Percentiles rank a stretch among this genome's conserved stretches.
Evolutionary conservation across 177 flowering plant species (phyloP).

Genomic region (Vitis hybrid): DNA sequence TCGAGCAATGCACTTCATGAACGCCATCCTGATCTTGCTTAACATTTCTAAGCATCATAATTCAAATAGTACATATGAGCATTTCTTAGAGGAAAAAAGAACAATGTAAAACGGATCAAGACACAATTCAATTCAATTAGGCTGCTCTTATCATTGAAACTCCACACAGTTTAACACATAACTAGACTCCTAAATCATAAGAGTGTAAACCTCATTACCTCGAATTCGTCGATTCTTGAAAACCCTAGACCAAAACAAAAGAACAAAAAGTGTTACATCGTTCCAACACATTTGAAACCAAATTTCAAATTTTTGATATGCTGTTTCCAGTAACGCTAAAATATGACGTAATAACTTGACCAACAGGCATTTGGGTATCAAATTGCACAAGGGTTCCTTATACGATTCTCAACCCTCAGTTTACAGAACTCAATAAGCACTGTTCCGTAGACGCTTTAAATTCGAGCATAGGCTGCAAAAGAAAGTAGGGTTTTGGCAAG

Average conservation of each 20-base stretch:
- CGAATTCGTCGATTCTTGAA: constrained; percentile 23
- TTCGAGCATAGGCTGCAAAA: too few species aligned
- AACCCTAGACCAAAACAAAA: constrained; percentile 27
- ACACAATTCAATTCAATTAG: background rate
- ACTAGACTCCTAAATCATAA: too few species aligned
- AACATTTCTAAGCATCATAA: constrained; percentile 14
- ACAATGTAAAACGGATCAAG: background rate
- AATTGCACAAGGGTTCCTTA: too few species aligned
- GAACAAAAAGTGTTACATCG: background rate
- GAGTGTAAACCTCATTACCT: constrained; percentile 27
- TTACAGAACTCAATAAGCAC: too few species aligned
- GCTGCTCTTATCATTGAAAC: too few species aligned
- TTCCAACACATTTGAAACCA: background rate
- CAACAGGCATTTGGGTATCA: too few species aligned
- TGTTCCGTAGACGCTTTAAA: too few species aligned
- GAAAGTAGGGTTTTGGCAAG: background rate
- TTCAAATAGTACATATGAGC: background rate
- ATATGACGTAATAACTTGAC: too few species aligned
- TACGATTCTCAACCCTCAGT: too few species aligned
- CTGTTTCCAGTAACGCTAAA: too few species aligned
- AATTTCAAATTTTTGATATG: too few species aligned
- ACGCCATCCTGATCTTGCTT: constrained; percentile 20
- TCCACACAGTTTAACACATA: too few species aligned
- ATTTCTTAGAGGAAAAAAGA: background rate
- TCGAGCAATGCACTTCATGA: constrained; percentile 77